Percentiles rank a stretch among this genome's conserved stretches.
phyloP scores from a whole-genome alignment of 495 filamentous ascomycete species.

The Ascodesmis nigricans region DNA sequence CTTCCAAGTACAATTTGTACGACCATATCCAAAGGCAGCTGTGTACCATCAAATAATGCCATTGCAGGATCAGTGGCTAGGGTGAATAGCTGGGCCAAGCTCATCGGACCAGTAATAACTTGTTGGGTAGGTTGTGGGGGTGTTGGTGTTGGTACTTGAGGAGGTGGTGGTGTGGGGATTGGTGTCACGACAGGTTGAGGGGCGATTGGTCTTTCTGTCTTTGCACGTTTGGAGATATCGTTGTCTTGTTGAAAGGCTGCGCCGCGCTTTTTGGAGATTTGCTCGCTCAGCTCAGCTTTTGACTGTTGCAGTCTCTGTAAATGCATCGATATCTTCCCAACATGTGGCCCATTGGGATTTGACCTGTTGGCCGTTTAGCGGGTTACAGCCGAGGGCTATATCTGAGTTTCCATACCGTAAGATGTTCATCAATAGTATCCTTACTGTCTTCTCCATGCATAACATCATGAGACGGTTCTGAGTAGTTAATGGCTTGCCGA shows the following conservation, averaged over 20 bases:
- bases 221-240: conserved; percentile 46
- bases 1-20: conserved; percentile 44
- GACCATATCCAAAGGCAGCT: conserved; percentile 49
- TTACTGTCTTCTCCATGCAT: conserved; percentile 83
- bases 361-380: conserved; percentile 1
- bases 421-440: conserved; percentile 59
- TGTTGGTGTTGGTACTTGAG: conserved; percentile 19
- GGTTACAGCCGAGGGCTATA: background rate
- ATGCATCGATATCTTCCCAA: conserved; percentile 55
- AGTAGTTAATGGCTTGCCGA: conserved; percentile 51
- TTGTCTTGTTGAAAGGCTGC: conserved; percentile 36
- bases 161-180: conserved; percentile 27
- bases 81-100: conserved; percentile 59
- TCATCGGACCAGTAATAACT: conserved; percentile 52
- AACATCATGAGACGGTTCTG: conserved; percentile 59
- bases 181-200: conserved; percentile 21
- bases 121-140: conserved; percentile 25
- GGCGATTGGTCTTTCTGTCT: conserved; percentile 28
- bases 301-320: conserved; percentile 55
- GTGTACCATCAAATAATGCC: conserved; percentile 59
- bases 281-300: conserved; percentile 52
- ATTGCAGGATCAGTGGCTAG: conserved; percentile 51
- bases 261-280: conserved; percentile 51
- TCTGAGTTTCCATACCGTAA: conserved; percentile 11
- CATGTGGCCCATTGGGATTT: conserved; percentile 21